phyloP scores from a whole-genome alignment of 305 asterid species.

The Plantago coronopus region DNA sequence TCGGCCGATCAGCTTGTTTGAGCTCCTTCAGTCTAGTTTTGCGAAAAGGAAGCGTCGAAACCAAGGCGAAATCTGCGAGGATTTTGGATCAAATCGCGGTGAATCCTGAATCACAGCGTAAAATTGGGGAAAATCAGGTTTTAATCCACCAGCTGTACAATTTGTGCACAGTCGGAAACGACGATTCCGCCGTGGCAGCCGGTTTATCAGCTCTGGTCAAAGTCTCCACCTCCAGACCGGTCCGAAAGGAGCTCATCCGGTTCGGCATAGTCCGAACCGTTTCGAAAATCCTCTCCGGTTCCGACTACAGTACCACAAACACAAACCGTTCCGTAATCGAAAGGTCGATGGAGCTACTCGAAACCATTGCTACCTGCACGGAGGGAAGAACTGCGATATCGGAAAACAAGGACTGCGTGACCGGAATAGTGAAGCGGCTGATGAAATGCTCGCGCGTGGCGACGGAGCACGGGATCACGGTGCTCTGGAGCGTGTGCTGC shows the following conservation, averaged over 20 bases:
- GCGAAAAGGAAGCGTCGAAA: slow-evolving; percentile 41
- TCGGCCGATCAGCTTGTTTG: slow-evolving; percentile 29
- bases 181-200: slow-evolving; percentile 36
- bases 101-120: slow-evolving; percentile 52
- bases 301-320: slow-evolving; percentile 25
- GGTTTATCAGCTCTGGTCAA: slow-evolving; percentile 52
- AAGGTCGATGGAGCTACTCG: slow-evolving; percentile 46
- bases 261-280: slow-evolving; percentile 49
- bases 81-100: slow-evolving; percentile 46
- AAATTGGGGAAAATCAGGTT: slow-evolving; percentile 41
- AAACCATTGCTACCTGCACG: slow-evolving; percentile 55
- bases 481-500: slow-evolving; percentile 83
- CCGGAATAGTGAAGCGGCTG: slow-evolving; percentile 51
- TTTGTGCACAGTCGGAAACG: slow-evolving; percentile 30
- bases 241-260: slow-evolving; percentile 62
- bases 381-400: slow-evolving; percentile 68
- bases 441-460: slow-evolving; percentile 69
- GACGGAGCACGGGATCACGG: slow-evolving; percentile 77
- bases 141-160: slow-evolving; percentile 46
- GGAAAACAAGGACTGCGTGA: slow-evolving; percentile 53
- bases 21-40: slow-evolving; percentile 37
- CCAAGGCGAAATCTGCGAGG: slow-evolving; percentile 56
- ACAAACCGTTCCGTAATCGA: slow-evolving; percentile 36
- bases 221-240: slow-evolving; percentile 47
- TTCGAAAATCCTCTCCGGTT: slow-evolving; percentile 42